Percentiles rank a stretch among this genome's conserved stretches.
These are phyloP conservation scores for Calonectria pseudoturangicola DNA, from an alignment of 2,329 filamentous ascomycete genomes.

Conservation along the genomic window DNA sequence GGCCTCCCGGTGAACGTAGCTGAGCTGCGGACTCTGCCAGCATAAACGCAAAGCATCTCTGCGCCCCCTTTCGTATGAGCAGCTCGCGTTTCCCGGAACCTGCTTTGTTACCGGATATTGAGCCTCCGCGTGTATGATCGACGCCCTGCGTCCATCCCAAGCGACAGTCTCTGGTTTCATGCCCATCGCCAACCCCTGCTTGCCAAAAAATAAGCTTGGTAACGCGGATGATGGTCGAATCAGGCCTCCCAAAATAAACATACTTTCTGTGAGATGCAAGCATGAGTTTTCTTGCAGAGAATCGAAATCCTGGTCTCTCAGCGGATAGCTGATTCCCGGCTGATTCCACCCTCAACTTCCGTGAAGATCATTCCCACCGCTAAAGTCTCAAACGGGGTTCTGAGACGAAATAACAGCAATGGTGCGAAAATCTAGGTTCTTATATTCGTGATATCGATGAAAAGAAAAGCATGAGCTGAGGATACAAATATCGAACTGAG, in stretches of 20 bases:
- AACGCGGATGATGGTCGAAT: not conserved
- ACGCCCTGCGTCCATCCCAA: constrained; percentile 2
- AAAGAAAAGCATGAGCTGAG: not conserved
- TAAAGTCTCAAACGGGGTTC: constrained; percentile 28
- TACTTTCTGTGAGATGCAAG: not conserved
- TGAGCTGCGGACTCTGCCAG: not conserved
- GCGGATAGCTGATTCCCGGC: constrained; percentile 11
- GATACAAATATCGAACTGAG: constrained; percentile 37
- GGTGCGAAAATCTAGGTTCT: not conserved
- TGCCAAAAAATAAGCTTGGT: constrained; percentile 1
- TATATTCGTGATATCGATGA: too few species aligned
- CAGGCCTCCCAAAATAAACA: constrained; percentile 8
- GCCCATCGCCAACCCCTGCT: constrained; percentile 7
- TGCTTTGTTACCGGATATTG: constrained; percentile 37
- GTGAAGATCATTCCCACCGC: constrained; percentile 18
- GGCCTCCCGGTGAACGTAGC: constrained; percentile 1
- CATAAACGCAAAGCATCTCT: constrained; percentile 5
- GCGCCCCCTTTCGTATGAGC: constrained; percentile 7
- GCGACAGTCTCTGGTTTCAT: constrained; percentile 28
- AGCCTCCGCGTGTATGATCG: constrained; percentile 35
- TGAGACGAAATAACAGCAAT: constrained; percentile 29
- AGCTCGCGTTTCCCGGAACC: constrained; percentile 24
- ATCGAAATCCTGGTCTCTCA: not conserved
- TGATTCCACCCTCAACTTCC: constrained; percentile 14
- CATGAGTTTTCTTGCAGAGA: not conserved